Conservation (phyloP, 2,329 filamentous ascomycete species). For the Colletotrichum higginsianum region DNA sequence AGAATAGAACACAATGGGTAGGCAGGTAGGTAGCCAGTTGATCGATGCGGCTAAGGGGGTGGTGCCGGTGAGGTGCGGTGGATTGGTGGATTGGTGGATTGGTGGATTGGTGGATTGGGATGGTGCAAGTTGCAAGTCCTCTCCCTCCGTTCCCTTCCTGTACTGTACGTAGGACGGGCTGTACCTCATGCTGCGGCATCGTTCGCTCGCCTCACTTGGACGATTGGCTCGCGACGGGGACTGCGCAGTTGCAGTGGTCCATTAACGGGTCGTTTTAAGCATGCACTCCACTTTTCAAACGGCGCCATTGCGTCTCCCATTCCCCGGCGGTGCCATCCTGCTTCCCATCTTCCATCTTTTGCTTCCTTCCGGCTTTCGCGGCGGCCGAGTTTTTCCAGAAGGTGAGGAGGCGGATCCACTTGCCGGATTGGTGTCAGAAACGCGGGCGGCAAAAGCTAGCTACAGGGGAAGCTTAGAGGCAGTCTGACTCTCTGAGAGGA, state of each 20-base stretch:
- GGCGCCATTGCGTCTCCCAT: constrained; percentile 25
- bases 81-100: constrained; percentile 11
- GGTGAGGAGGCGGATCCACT: constrained; percentile 31
- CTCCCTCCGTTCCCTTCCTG: constrained; percentile 5
- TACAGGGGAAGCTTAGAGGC: neutral
- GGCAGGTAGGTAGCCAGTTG: neutral
- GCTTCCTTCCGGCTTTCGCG: constrained; percentile 36
- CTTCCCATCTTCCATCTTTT: constrained; percentile 19
- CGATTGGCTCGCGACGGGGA: constrained; percentile 42
- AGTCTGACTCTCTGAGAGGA: neutral
- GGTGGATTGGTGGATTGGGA: constrained; percentile 5
- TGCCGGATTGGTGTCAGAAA: constrained; percentile 24
- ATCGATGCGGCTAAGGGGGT: constrained; percentile 15
- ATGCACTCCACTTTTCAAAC: constrained; percentile 33
- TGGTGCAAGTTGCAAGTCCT: constrained; percentile 17
- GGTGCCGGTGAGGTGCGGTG: neutral
- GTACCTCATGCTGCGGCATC: constrained; percentile 5
- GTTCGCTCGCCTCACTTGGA: constrained; percentile 40
- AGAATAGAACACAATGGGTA: neutral
- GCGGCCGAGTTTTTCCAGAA: constrained; percentile 41
- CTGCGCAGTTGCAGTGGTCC: constrained; percentile 21
- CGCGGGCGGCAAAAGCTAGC: neutral
- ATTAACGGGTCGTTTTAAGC: constrained; percentile 34
- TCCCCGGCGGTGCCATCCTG: constrained; percentile 8
- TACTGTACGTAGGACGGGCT: no score